Conservation (phyloP, 352 stramenopile species). For the Globisporangium megalacanthum region DNA sequence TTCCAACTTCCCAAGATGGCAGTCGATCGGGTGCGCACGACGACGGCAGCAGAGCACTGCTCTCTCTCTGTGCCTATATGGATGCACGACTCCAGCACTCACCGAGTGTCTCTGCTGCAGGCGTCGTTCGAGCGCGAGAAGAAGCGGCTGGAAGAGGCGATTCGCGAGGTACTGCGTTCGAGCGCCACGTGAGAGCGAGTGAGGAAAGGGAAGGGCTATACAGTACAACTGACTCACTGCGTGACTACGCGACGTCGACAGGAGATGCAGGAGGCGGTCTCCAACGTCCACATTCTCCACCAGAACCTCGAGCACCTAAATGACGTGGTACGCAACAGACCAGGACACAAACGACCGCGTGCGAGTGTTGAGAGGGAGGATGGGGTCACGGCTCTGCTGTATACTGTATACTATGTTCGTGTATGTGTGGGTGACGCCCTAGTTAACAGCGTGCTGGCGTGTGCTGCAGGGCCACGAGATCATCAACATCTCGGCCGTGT, state of each 20-base stretch:
- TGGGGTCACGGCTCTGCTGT: too few relatives aligned
- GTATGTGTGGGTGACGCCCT: neutral
- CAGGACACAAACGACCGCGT: neutral
- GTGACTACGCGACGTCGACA: conserved; percentile 7
- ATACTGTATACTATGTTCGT: neutral
- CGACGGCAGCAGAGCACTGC: too few relatives aligned
- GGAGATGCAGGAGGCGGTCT: conserved; percentile 75
- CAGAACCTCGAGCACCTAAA: conserved; percentile 81
- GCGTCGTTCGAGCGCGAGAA: conserved; percentile 69
- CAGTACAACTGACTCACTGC: too few relatives aligned
- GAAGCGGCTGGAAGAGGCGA: conserved; percentile 61
- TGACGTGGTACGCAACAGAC: conserved; percentile 43
- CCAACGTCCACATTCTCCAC: conserved; percentile 77
- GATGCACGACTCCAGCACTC: too few relatives aligned
- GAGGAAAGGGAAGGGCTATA: too few relatives aligned
- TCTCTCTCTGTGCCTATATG: neutral
- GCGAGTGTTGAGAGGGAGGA: neutral
- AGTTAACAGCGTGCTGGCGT: neutral
- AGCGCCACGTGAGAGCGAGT: neutral
- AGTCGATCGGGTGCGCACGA: too few relatives aligned
- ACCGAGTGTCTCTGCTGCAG: conserved; percentile 15
- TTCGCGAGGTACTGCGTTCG: conserved; percentile 43
- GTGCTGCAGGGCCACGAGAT: conserved; percentile 58
- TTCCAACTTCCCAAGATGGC: too few relatives aligned
- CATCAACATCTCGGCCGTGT: conserved; percentile 63